These are phyloP conservation scores for Nakazawaea sp. DNA, from an alignment of 805 yeast species.

Conservation along the genomic window DNA sequence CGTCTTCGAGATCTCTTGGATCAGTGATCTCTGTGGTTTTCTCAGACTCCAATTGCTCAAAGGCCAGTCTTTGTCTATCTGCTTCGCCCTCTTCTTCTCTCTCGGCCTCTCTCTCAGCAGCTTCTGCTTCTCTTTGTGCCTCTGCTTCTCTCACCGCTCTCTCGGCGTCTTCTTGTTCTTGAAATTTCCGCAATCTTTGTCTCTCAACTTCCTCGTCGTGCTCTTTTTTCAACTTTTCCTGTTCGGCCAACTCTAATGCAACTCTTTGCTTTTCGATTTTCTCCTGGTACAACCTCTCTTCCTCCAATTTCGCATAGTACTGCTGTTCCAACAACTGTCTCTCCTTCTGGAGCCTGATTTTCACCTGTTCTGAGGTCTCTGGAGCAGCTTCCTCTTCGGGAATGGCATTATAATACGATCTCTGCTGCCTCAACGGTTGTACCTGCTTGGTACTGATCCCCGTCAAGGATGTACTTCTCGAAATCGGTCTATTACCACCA, in stretches of 20 bases:
- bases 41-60: neutral
- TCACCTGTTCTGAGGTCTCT: neutral
- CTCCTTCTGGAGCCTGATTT: constrained; percentile 10
- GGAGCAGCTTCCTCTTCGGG: constrained; percentile 4
- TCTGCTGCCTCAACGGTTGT: neutral
- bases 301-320: constrained; percentile 20
- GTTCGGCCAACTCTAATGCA: constrained; percentile 30
- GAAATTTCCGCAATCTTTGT: constrained; percentile 21
- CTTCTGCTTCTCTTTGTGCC: constrained; percentile 16
- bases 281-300: constrained; percentile 21
- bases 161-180: constrained; percentile 20
- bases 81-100: constrained; percentile 13
- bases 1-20: constrained; percentile 17
- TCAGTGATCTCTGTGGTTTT: constrained; percentile 14
- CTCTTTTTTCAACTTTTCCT: constrained; percentile 22
- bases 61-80: neutral
- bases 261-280: constrained; percentile 33
- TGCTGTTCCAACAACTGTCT: constrained; percentile 19
- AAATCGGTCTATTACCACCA: neutral
- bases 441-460: neutral
- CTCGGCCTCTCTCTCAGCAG: constrained; percentile 10
- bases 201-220: constrained; percentile 26
- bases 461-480: neutral
- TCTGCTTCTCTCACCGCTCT: constrained; percentile 20
- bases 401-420: neutral